These are phyloP conservation scores for Pterocarpus santalinus DNA, from an alignment of 306 rosid species.

Conservation along the genomic window DNA sequence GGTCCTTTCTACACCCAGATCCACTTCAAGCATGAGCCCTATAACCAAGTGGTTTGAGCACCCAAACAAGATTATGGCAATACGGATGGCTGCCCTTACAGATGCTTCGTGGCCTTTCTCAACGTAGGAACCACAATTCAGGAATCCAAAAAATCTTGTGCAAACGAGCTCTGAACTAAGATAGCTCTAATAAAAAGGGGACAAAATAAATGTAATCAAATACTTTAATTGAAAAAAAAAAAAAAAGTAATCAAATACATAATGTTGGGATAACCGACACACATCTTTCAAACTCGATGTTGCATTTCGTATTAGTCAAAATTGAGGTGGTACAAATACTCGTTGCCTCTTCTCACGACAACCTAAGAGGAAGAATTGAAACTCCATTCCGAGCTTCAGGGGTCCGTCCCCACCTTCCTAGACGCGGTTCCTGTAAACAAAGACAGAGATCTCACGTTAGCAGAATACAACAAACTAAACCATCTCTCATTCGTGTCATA, in stretches of 20 bases:
- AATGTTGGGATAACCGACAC: slow-evolving; percentile 24
- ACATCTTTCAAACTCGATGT: slow-evolving; percentile 45
- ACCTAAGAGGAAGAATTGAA: slow-evolving; percentile 72
- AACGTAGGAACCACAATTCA: background rate
- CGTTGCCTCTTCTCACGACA: slow-evolving; percentile 55
- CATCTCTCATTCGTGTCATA: too few species aligned
- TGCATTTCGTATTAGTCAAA: slow-evolving; percentile 59
- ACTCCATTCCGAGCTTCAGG: slow-evolving; percentile 77
- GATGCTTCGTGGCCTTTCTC: background rate
- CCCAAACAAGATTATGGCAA: too few species aligned
- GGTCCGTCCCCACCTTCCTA: slow-evolving; percentile 86
- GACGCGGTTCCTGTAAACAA: slow-evolving; percentile 84
- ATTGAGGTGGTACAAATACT: slow-evolving; percentile 55
- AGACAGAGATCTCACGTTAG: slow-evolving; percentile 13
- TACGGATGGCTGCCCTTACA: background rate
- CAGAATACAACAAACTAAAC: background rate
- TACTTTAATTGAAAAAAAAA: background rate
- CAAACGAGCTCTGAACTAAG: background rate
- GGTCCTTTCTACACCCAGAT: too few species aligned
- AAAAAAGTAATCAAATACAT: slow-evolving; percentile 37
- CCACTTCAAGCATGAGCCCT: too few species aligned
- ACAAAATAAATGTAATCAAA: background rate
- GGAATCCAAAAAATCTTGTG: background rate
- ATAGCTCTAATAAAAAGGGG: background rate
- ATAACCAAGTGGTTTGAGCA: too few species aligned